Conservation (phyloP, 2,329 filamentous ascomycete species). For the Colletotrichum godetiae region DNA sequence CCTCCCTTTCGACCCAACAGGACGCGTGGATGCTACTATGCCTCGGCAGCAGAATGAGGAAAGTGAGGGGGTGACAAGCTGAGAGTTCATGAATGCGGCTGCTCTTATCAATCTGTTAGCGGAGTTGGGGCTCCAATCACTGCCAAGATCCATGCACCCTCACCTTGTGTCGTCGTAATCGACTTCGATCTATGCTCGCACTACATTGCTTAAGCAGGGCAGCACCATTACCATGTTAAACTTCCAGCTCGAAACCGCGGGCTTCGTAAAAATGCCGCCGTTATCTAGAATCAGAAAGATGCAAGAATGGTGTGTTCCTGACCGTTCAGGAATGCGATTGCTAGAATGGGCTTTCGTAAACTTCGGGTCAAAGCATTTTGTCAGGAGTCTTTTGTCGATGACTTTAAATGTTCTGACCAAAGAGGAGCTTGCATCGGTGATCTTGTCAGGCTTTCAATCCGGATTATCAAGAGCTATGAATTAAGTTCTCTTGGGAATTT, state of each 20-base stretch:
- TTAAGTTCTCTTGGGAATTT: no score
- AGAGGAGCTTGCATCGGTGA: background rate
- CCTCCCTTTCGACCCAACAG: background rate
- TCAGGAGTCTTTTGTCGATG: background rate
- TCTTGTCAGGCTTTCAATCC: background rate
- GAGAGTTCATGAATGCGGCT: constrained; percentile 2
- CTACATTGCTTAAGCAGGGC: background rate
- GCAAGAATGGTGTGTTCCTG: background rate
- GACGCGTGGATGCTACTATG: constrained; percentile 5
- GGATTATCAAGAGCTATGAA: background rate
- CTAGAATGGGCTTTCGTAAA: background rate
- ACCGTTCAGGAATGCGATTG: background rate
- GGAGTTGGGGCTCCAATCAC: constrained; percentile 15
- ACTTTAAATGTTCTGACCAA: background rate
- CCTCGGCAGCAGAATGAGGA: background rate
- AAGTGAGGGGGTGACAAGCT: constrained; percentile 11
- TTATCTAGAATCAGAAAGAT: background rate
- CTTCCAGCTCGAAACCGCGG: background rate
- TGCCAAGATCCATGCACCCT: constrained; percentile 7
- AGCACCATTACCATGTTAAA: background rate
- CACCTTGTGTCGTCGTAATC: constrained; percentile 4
- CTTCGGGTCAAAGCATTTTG: background rate
- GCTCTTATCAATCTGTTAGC: background rate
- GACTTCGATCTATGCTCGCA: background rate
- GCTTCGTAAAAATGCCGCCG: background rate